Evolutionary conservation across 208 protist species (phyloP).

Genomic region (Naegleria gruberi): DNA sequence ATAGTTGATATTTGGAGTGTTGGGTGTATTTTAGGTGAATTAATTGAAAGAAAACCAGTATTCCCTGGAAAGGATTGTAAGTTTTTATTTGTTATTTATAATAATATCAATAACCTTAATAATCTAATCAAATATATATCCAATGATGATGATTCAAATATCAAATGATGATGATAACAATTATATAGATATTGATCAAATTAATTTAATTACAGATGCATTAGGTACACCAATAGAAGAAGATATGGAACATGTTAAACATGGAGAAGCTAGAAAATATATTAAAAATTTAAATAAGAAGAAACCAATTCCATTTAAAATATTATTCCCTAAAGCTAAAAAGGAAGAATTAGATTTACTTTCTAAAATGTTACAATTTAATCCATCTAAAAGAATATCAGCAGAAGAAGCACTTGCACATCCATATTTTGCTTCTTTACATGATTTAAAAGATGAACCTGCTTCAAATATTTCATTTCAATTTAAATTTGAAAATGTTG

Average conservation of each 20-base stretch:
- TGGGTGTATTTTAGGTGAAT: slow-evolving; percentile 97
- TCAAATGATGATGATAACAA: no score
- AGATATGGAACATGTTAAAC: slow-evolving; percentile 58
- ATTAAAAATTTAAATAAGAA: slow-evolving; percentile 48
- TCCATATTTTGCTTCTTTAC: slow-evolving; percentile 59
- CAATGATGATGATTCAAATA: no score
- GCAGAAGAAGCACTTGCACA: slow-evolving; percentile 80
- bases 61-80: slow-evolving; percentile 75
- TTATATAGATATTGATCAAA: slow-evolving; percentile 48
- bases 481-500: not conserved
- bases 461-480: not conserved
- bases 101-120: no score
- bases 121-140: no score
- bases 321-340: slow-evolving; percentile 46
- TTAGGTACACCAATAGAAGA: slow-evolving; percentile 58
- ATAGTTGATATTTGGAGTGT: slow-evolving; percentile 96
- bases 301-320: slow-evolving; percentile 50
- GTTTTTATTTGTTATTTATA: not conserved
- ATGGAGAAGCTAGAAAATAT: slow-evolving; percentile 58
- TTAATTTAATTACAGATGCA: slow-evolving; percentile 57
- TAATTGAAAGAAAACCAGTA: slow-evolving; percentile 74
- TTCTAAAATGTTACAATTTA: slow-evolving; percentile 73
- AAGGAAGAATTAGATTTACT: slow-evolving; percentile 68
- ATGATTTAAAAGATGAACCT: slow-evolving; percentile 54
- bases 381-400: slow-evolving; percentile 76